Evolutionary conservation across 441 rosid species (phyloP).

Genomic region (Adansonia grandidieri): DNA sequence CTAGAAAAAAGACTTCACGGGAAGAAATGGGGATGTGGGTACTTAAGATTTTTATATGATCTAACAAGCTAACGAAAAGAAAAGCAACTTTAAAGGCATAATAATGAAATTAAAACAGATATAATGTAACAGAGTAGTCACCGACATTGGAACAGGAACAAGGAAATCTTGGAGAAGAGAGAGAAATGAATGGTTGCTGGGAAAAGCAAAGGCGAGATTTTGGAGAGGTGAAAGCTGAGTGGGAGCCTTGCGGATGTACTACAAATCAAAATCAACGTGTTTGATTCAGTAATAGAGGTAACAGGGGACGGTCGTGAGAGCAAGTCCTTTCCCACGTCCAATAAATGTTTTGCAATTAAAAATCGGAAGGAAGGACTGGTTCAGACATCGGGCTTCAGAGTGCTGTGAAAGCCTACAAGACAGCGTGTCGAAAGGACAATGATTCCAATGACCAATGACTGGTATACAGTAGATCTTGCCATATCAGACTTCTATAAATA

Average conservation of each 20-base stretch:
- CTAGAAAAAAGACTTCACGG: not conserved
- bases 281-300: not conserved
- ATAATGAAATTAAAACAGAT: not conserved
- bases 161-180: constrained; percentile 8
- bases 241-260: not conserved
- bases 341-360: not conserved
- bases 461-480: too few relatives aligned
- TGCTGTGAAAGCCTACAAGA: not conserved
- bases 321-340: not conserved
- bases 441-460: too few relatives aligned
- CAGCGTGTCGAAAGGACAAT: not conserved
- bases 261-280: not conserved
- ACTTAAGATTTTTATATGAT: not conserved
- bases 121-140: not conserved
- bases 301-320: not conserved
- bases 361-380: not conserved
- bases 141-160: constrained; percentile 6
- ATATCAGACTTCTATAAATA: too few relatives aligned
- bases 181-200: not conserved
- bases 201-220: not conserved
- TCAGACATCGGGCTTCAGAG: not conserved
- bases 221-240: not conserved
- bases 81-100: not conserved
- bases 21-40: constrained; percentile 11
- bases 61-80: not conserved